Evolutionary conservation across 495 filamentous ascomycete species (phyloP).

Genomic region (Talaromyces adpressus): DNA sequence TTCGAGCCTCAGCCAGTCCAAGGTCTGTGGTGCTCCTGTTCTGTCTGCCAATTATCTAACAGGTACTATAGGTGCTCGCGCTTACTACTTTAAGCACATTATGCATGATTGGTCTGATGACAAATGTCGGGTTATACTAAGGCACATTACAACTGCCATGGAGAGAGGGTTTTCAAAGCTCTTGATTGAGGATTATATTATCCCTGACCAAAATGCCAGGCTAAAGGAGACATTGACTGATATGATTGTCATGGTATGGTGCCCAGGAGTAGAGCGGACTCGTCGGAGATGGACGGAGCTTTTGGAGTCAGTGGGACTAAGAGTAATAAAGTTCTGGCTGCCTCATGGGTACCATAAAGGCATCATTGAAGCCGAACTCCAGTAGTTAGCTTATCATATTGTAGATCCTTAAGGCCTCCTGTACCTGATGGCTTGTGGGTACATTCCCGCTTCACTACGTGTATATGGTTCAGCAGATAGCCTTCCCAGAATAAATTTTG

Average conservation of each 20-base stretch:
- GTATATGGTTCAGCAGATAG: background rate
- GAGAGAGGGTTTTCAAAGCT: conserved; percentile 33
- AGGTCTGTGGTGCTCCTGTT: conserved; percentile 11
- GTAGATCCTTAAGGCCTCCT: background rate
- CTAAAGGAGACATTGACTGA: conserved; percentile 18
- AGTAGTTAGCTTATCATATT: background rate
- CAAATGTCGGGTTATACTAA: conserved; percentile 23
- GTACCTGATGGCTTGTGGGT: background rate
- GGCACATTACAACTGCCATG: conserved; percentile 26
- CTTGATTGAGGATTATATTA: conserved; percentile 29
- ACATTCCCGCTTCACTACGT: background rate
- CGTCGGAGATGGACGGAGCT: conserved; percentile 20
- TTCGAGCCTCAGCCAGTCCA: conserved; percentile 32
- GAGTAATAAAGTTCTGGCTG: conserved; percentile 19
- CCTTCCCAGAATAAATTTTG: background rate
- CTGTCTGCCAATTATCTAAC: background rate
- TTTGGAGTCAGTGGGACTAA: conserved; percentile 23
- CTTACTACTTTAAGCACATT: conserved; percentile 39
- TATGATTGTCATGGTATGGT: conserved; percentile 27
- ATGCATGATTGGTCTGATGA: conserved; percentile 43
- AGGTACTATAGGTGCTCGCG: conserved; percentile 21
- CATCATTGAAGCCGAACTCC: conserved; percentile 26
- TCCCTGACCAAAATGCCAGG: conserved; percentile 25
- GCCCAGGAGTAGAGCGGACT: conserved; percentile 25
- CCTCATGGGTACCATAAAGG: conserved; percentile 17